Base-by-base conservation (phyloP, 1,139 yeast genomes). In the Sugiyamaella xylanicola region DNA sequence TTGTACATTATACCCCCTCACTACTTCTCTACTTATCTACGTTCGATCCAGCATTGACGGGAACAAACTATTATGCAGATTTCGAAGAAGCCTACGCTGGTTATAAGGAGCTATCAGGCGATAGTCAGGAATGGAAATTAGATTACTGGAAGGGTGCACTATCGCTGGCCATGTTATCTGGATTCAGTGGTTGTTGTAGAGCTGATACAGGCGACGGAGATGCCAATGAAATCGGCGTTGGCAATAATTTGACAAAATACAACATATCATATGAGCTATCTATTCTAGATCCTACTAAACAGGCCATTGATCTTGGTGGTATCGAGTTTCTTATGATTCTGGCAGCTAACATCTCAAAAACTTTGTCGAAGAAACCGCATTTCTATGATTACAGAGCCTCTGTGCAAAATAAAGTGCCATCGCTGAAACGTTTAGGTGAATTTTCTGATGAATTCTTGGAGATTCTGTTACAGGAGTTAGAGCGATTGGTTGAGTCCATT, bases 161-260 rank as follows among this genome's bases (percentile, higher is more conserved):
- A 0, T 75, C 79, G 19, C 74, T 88, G 42, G 76, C 84, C 13
- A 86, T 87, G 65, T 74, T 84, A 51, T 79, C 91, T 0, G 79
- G 77, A 57, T 85, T 87, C 65, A 82, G 85, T 53, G 81, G 84
- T 9, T 83, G 93, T 87, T 87, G 93, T 66, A 86, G 86, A 63
- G 73, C 75, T 53, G 66, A 61, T 16, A 29, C 43, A 17, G 51
- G 43, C 7, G 32, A 29, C 21, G 21, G 8, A 8, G 11, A 9
- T 4, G 43, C 5, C 13, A 39, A 13, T 17, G 43, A 7, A 15
- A 16, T 20, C 13, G 16, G 21, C 21, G 11, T 4, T 13, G 19
- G 27, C 19, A 48, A 35, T 21, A 25, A 29, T 9, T 11, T 48
- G 39, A 42, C 45, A 25, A 29, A 20, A 15, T 41, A 39, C 21